Conservation (phyloP, 2,329 filamentous ascomycete genomes). For the Lasiodiplodia sp. region DNA sequence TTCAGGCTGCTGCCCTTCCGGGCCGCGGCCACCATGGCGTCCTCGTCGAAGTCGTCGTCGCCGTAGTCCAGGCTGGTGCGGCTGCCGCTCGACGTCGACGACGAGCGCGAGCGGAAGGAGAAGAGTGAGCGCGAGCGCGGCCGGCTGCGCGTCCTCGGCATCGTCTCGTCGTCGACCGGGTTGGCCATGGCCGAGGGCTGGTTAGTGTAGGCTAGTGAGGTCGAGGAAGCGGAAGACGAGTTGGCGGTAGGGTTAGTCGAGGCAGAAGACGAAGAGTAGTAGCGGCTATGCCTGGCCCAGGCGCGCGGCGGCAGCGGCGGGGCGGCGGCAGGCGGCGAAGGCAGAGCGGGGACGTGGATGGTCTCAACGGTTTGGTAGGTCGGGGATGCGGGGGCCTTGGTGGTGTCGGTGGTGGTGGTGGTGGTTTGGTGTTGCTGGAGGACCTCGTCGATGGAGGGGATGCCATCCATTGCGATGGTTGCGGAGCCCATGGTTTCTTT, state of each 20-base stretch:
- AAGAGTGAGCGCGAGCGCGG: conserved; percentile 11
- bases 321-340: neutral
- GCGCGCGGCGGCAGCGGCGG: neutral
- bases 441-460: conserved; percentile 25
- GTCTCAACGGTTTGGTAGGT: conserved; percentile 15
- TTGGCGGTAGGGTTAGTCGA: neutral
- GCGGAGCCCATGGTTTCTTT: neutral
- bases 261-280: neutral
- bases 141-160: conserved; percentile 6
- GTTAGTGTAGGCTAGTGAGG: neutral
- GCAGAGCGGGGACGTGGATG: conserved; percentile 9
- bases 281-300: conserved; percentile 3
- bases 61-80: conserved; percentile 16
- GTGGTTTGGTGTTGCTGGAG: conserved; percentile 1
- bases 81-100: neutral
- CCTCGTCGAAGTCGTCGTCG: neutral
- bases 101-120: conserved; percentile 11
- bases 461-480: conserved; percentile 18
- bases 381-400: neutral
- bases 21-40: neutral
- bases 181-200: neutral
- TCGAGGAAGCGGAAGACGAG: neutral
- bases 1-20: neutral
- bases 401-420: neutral
- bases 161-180: conserved; percentile 9